Conservation (phyloP, 192 early-diverging fungal genomes). For the Fimicolochytrium jonesii region DNA sequence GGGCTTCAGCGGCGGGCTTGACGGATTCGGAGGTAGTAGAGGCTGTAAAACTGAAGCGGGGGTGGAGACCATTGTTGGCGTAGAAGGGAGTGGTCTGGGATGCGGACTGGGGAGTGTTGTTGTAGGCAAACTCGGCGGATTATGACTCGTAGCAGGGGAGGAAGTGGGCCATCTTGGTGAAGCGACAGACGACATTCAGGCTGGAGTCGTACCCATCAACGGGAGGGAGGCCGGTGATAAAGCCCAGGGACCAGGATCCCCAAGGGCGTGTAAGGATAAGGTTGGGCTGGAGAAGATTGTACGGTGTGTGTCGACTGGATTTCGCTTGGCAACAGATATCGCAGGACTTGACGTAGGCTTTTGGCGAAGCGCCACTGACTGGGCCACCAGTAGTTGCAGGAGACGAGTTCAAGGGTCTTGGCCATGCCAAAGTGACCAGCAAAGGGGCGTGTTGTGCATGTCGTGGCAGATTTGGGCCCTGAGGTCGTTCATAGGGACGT, state of each 20-base stretch:
- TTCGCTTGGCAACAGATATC: background rate
- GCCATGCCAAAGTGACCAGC: slow-evolving; percentile 1
- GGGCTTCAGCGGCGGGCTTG: background rate
- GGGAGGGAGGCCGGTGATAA: background rate
- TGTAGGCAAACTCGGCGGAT: slow-evolving; percentile 23
- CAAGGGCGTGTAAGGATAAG: background rate
- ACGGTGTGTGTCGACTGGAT: background rate
- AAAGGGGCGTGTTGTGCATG: background rate
- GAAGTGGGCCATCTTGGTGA: slow-evolving; percentile 1
- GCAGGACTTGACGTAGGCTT: background rate
- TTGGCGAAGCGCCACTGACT: background rate
- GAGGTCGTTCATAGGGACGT: background rate
- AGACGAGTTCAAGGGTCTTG: background rate
- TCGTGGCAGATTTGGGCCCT: background rate
- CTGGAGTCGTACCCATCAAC: background rate
- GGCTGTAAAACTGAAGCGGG: background rate
- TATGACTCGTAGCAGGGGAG: background rate
- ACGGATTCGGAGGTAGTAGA: too few relatives aligned
- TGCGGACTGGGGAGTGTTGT: slow-evolving; percentile 17
- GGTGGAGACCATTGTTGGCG: background rate
- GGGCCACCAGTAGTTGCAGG: background rate
- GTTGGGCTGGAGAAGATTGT: background rate
- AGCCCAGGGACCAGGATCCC: background rate
- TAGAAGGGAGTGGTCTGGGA: background rate
- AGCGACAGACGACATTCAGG: too few relatives aligned